phyloP scores from a whole-genome alignment of 1,284 basidiomycete species.

The Pterula multifida region DNA sequence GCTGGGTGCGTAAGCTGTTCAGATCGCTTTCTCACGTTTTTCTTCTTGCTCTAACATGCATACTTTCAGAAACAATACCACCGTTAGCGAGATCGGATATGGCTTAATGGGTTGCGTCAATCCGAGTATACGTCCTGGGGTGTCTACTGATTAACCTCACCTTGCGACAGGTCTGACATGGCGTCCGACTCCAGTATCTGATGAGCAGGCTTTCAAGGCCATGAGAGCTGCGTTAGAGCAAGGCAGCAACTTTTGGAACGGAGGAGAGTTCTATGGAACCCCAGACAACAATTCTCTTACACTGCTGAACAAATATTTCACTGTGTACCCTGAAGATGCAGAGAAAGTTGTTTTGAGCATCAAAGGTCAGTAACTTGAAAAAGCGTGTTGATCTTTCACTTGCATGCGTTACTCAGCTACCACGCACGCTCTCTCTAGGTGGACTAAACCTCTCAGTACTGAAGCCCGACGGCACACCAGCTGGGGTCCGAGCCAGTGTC shows the following conservation, averaged over 20 bases:
- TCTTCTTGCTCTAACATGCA: too few relatives aligned
- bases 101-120: neutral
- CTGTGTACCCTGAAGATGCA: constrained; percentile 29
- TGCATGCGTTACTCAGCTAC: constrained; percentile 2
- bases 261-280: constrained; percentile 8
- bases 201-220: constrained; percentile 25
- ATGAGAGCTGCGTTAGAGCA: constrained; percentile 6
- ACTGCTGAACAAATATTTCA: constrained; percentile 20
- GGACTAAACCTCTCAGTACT: neutral
- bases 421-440: neutral
- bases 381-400: neutral
- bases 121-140: constrained; percentile 2
- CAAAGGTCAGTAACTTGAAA: constrained; percentile 1
- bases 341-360: constrained; percentile 26
- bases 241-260: constrained; percentile 8
- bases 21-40: too few relatives aligned
- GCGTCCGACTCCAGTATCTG: constrained; percentile 18
- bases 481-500: constrained; percentile 26
- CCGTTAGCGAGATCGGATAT: neutral
- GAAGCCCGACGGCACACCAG: constrained; percentile 13
- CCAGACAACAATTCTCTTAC: constrained; percentile 7
- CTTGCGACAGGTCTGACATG: constrained; percentile 10
- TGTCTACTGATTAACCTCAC: constrained; percentile 4
- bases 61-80: neutral
- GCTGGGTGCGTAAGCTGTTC: too few relatives aligned